Conservation (phyloP, 2,329 filamentous ascomycete species). For the Penicillium rolfsii region DNA sequence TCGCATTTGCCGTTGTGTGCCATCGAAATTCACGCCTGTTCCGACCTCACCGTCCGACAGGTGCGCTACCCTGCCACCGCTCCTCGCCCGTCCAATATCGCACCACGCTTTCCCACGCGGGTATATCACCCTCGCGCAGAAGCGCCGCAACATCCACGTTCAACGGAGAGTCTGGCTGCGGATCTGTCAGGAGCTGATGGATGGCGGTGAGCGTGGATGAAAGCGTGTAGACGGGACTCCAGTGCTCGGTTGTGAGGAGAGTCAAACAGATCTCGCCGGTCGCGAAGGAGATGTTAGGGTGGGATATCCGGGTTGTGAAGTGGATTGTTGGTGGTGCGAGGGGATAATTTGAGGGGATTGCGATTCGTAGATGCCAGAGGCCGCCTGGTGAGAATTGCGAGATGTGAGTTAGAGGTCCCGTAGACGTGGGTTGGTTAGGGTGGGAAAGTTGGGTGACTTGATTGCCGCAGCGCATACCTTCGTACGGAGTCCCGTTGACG, state of each 20-base stretch:
- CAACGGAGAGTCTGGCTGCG: conserved; percentile 51
- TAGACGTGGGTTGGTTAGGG: neutral
- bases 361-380: conserved; percentile 79
- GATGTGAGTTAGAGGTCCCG: neutral
- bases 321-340: conserved; percentile 73
- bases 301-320: conserved; percentile 83
- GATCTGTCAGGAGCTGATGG: conserved; percentile 52
- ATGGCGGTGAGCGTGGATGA: conserved; percentile 51
- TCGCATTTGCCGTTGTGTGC: neutral
- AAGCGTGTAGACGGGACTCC: conserved; percentile 85
- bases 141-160: conserved; percentile 55
- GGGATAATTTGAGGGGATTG: conserved; percentile 78
- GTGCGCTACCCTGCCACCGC: conserved; percentile 45
- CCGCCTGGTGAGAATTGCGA: conserved; percentile 57
- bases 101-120: conserved; percentile 52
- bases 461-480: conserved; percentile 50
- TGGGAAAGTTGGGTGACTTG: too few relatives aligned
- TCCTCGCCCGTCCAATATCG: conserved; percentile 53
- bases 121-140: conserved; percentile 49
- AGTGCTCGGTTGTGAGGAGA: conserved; percentile 70
- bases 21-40: neutral
- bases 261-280: conserved; percentile 95
- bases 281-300: conserved; percentile 74
- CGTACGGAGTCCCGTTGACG: conserved; percentile 61
- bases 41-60: conserved; percentile 14